phyloP scores from a whole-genome alignment of 352 stramenopile genomes.

The Blastocystis sp. region DNA sequence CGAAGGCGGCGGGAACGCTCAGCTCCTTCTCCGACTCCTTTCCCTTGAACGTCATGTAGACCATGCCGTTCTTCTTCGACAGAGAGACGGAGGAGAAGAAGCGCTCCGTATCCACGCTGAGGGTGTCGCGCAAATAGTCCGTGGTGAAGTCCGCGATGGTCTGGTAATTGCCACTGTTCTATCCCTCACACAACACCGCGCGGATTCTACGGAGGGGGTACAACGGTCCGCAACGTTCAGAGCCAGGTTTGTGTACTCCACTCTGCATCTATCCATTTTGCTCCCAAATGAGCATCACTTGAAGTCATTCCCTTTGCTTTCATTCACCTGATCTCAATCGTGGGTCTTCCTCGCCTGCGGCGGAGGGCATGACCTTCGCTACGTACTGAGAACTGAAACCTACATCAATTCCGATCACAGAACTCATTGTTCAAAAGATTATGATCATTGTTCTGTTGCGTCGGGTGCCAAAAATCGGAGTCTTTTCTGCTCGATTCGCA shows the following conservation, averaged over 20 bases:
- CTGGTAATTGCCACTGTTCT: conserved; percentile 11
- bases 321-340: background rate
- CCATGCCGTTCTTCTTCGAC: conserved; percentile 50
- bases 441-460: conserved; percentile 28
- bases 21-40: conserved; percentile 37
- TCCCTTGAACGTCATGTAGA: conserved; percentile 22
- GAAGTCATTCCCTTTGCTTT: conserved; percentile 12
- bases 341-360: conserved; percentile 1
- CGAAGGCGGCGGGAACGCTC: conserved; percentile 12
- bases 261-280: conserved; percentile 34
- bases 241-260: conserved; percentile 37
- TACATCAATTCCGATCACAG: conserved; percentile 53
- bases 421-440: conserved; percentile 60
- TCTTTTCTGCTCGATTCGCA: background rate
- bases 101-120: conserved; percentile 34
- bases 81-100: background rate
- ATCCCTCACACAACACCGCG: background rate
- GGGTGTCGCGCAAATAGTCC: conserved; percentile 28
- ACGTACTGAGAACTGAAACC: conserved; percentile 54
- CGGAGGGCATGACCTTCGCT: background rate
- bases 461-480: background rate
- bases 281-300: background rate
- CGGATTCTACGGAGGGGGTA: background rate
- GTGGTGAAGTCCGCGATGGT: conserved; percentile 21
- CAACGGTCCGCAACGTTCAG: background rate